Conservation (phyloP, 1,284 basidiomycete species). For the Somion occarium region DNA sequence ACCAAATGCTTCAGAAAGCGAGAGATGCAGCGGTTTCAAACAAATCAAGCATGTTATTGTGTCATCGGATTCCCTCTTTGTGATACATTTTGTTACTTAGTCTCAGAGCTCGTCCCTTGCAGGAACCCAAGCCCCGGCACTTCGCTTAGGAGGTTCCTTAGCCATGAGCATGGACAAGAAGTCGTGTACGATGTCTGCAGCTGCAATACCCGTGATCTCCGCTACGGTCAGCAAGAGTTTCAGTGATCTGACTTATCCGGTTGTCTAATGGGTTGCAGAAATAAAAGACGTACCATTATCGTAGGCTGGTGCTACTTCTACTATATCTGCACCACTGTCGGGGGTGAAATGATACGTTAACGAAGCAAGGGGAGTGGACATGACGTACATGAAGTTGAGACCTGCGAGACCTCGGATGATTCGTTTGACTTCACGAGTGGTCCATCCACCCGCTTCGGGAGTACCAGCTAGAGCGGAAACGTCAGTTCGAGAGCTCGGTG, state of each 20-base stretch:
- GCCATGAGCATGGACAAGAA: constrained; percentile 59
- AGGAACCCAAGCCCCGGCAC: constrained; percentile 11
- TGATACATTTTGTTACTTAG: no score
- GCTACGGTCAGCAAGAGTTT: constrained; percentile 32
- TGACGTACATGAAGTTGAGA: constrained; percentile 69
- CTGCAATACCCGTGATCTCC: constrained; percentile 67
- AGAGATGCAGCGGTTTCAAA: no score
- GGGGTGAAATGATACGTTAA: not conserved
- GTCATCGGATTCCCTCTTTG: no score
- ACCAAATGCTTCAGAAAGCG: no score
- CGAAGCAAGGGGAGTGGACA: not conserved
- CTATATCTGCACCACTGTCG: constrained; percentile 68
- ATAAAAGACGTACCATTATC: constrained; percentile 46
- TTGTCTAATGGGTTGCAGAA: not conserved
- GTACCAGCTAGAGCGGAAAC: constrained; percentile 56
- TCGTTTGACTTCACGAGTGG: constrained; percentile 74
- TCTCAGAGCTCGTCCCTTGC: constrained; percentile 24
- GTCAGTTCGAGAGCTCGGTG: not conserved
- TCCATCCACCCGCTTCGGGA: constrained; percentile 80
- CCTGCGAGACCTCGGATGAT: constrained; percentile 75
- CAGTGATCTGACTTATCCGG: not conserved
- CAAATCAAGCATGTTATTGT: no score
- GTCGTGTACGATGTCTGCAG: constrained; percentile 69
- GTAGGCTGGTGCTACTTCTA: constrained; percentile 81
- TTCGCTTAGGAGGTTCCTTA: constrained; percentile 28